Evolutionary conservation across 768 basidiomycete species (phyloP).

Genomic region (Saitozyma sp.): DNA sequence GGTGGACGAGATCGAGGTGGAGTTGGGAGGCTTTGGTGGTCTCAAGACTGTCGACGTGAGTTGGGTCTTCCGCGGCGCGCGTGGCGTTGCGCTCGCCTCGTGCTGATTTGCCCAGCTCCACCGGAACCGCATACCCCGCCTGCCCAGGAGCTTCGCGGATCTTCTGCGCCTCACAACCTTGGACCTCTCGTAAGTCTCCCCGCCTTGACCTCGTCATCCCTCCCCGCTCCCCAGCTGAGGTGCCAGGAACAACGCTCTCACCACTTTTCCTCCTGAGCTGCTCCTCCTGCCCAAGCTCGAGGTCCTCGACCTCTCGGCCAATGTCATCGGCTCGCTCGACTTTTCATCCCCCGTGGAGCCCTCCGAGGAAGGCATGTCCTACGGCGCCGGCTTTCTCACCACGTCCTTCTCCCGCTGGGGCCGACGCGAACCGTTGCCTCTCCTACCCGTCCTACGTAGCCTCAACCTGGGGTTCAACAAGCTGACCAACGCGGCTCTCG

Average conservation of each 20-base stretch:
- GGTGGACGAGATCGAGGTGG: slow-evolving; percentile 34
- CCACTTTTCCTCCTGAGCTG: slow-evolving; percentile 31
- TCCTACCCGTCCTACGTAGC: slow-evolving; percentile 20
- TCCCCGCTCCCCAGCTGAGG: not conserved
- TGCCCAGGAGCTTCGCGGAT: slow-evolving; percentile 46
- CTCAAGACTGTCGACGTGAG: slow-evolving; percentile 45
- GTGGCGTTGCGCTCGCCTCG: not conserved
- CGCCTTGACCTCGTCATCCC: not conserved
- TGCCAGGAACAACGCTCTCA: slow-evolving; percentile 36
- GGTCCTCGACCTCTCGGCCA: slow-evolving; percentile 45
- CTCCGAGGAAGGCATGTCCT: slow-evolving; percentile 38
- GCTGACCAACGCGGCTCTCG: slow-evolving; percentile 16
- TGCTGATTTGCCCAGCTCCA: slow-evolving; percentile 21
- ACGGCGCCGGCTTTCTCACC: slow-evolving; percentile 42
- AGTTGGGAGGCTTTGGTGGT: slow-evolving; percentile 48
- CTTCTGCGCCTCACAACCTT: slow-evolving; percentile 39
- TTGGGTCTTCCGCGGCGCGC: not conserved
- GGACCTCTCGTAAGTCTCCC: slow-evolving; percentile 39
- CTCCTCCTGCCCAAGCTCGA: slow-evolving; percentile 43
- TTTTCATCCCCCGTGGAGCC: slow-evolving; percentile 37
- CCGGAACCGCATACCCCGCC: slow-evolving; percentile 28
- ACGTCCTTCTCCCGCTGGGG: slow-evolving; percentile 33
- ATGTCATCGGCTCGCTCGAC: slow-evolving; percentile 32
- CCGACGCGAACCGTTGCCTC: not conserved
- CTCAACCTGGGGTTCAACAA: slow-evolving; percentile 36